Percentiles rank a stretch among this genome's conserved stretches.
These are phyloP conservation scores for Gleditsia sinensis DNA, from an alignment of 306 rosid species.

Conservation along the genomic window DNA sequence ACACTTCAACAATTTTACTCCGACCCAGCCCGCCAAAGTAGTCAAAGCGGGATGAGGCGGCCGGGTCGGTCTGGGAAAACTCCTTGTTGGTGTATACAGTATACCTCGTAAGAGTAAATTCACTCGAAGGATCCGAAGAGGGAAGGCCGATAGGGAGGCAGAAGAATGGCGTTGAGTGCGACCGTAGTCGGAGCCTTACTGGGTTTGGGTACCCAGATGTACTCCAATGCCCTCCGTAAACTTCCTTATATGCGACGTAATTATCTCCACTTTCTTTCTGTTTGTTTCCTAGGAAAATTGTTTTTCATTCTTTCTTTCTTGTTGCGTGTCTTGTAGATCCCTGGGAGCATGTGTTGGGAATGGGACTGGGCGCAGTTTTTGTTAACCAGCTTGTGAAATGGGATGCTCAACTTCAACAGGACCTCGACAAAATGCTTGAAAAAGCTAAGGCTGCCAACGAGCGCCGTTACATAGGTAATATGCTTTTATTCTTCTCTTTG, in stretches of 20 bases:
- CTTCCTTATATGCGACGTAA: slow-evolving; percentile 99
- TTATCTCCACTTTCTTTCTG: slow-evolving; percentile 18
- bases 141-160: not conserved
- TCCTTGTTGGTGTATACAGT: too few relatives aligned
- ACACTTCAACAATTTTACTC: too few relatives aligned
- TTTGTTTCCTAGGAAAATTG: slow-evolving; percentile 26
- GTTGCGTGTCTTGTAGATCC: slow-evolving; percentile 68
- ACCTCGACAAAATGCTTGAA: slow-evolving; percentile 84
- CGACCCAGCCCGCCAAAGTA: too few relatives aligned
- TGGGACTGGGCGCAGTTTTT: slow-evolving; percentile 80
- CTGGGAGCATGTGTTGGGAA: slow-evolving; percentile 91
- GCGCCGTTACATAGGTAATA: slow-evolving; percentile 94
- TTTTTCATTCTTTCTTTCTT: not conserved
- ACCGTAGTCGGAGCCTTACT: slow-evolving; percentile 85
- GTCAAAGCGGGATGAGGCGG: too few relatives aligned
- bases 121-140: too few relatives aligned
- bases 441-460: slow-evolving; percentile 95
- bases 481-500: slow-evolving; percentile 25
- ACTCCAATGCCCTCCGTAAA: slow-evolving; percentile 96
- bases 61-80: too few relatives aligned
- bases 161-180: slow-evolving; percentile 65
- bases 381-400: slow-evolving; percentile 74
- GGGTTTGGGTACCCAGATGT: slow-evolving; percentile 88
- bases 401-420: slow-evolving; percentile 73
- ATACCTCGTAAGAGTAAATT: too few relatives aligned